Percentiles rank a stretch among this genome's conserved stretches.
Conservation (phyloP, 2,329 filamentous ascomycete species). For the Claviceps paspali region DNA sequence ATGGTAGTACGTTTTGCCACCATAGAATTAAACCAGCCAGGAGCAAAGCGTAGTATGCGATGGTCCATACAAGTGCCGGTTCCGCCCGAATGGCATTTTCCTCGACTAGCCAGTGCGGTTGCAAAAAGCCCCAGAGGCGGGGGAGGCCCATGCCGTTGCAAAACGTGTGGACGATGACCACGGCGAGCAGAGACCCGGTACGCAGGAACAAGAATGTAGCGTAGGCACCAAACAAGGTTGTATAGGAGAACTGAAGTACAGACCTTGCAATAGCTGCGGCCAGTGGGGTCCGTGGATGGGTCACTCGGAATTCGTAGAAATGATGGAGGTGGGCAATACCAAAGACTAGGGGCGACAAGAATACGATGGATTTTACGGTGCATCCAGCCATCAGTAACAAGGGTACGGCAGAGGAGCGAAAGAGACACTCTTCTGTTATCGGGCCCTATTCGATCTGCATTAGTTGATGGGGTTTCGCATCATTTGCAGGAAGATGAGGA, state of each 20-base stretch:
- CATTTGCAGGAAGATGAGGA: not conserved
- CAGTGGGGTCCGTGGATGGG: constrained; percentile 54
- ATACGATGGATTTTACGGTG: constrained; percentile 46
- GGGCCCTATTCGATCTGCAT: constrained; percentile 47
- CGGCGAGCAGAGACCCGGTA: constrained; percentile 65
- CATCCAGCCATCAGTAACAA: constrained; percentile 60
- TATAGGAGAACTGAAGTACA: constrained; percentile 75
- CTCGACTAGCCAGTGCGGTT: constrained; percentile 28
- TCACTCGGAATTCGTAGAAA: constrained; percentile 83
- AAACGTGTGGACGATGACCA: constrained; percentile 66
- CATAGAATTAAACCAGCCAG: constrained; percentile 57
- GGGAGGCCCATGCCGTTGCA: constrained; percentile 91
- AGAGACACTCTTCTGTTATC: constrained; percentile 84
- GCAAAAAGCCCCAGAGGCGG: constrained; percentile 66
- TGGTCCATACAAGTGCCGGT: constrained; percentile 42
- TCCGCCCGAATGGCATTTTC: constrained; percentile 10
- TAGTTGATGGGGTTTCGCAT: not conserved
- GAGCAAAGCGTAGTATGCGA: constrained; percentile 65
- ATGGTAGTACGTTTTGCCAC: constrained; percentile 51
- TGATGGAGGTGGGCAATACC: constrained; percentile 90
- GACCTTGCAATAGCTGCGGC: constrained; percentile 52
- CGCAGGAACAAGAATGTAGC: constrained; percentile 79
- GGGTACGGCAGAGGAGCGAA: constrained; percentile 74
- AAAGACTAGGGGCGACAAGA: constrained; percentile 77
- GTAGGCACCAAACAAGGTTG: constrained; percentile 85